Percentiles rank a stretch among this genome's conserved stretches.
Evolutionary conservation across 345 rosid species (phyloP).

Genomic region (Brassica cretica): DNA sequence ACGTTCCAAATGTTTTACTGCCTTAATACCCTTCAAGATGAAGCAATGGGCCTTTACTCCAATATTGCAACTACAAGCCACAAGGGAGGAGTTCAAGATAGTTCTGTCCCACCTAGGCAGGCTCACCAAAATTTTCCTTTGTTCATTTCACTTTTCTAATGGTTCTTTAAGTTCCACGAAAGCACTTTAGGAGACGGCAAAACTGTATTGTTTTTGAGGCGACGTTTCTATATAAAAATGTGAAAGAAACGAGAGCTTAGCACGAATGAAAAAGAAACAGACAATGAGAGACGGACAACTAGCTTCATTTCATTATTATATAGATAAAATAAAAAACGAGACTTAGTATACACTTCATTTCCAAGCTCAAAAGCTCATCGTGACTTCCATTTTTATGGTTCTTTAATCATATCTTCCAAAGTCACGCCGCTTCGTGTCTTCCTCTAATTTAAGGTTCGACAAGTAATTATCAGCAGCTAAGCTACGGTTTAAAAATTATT

Average conservation of each 20-base stretch:
- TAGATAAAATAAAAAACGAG: not conserved
- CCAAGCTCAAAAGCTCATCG: slow-evolving; percentile 17
- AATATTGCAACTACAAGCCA: too few species aligned
- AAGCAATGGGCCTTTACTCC: too few species aligned
- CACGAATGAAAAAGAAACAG: slow-evolving; percentile 20
- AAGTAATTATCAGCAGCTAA: not conserved
- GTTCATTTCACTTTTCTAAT: not conserved
- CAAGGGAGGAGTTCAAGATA: too few species aligned
- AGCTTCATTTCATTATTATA: not conserved
- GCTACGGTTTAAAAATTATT: not conserved
- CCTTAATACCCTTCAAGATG: too few species aligned
- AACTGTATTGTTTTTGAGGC: not conserved
- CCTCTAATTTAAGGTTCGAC: slow-evolving; percentile 14
- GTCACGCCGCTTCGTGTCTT: slow-evolving; percentile 30
- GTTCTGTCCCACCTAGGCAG: too few species aligned
- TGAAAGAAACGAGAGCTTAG: slow-evolving; percentile 22
- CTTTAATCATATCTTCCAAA: slow-evolving; percentile 22
- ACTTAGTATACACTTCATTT: slow-evolving; percentile 10
- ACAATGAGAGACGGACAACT: slow-evolving; percentile 1
- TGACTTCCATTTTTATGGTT: slow-evolving; percentile 25
- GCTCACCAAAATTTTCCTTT: too few species aligned
- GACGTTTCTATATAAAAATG: not conserved
- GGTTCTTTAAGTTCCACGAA: not conserved
- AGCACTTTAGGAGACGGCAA: not conserved
- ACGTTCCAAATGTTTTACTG: too few species aligned